Percentiles rank a stretch among this genome's conserved stretches.
Evolutionary conservation across 129 eudicot species (phyloP).

Genomic region (Lactuca saligna): DNA sequence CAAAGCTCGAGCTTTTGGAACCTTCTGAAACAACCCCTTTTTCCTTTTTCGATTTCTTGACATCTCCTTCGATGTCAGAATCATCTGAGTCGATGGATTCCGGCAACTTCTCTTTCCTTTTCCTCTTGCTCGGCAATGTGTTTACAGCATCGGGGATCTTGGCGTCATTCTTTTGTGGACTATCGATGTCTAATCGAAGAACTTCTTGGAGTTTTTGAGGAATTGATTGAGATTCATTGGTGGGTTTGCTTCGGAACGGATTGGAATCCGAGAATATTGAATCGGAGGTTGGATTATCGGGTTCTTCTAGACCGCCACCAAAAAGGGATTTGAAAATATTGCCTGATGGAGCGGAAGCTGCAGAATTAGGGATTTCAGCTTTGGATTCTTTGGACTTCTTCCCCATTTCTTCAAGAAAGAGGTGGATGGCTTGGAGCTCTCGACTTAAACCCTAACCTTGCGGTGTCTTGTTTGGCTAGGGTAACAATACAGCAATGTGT

Average conservation of each 20-base stretch:
- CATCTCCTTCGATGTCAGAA: conserved; percentile 24
- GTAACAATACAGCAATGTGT: background rate
- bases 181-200: conserved; percentile 24
- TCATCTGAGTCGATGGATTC: conserved; percentile 17
- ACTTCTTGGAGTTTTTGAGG: conserved; percentile 16
- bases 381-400: conserved; percentile 35
- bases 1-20: conserved; percentile 14
- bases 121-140: conserved; percentile 32
- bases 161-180: conserved; percentile 17
- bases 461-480: conserved; percentile 1
- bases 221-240: conserved; percentile 20
- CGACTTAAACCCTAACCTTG: conserved; percentile 20
- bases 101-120: conserved; percentile 34
- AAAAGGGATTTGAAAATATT: conserved; percentile 69
- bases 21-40: conserved; percentile 10
- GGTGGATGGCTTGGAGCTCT: conserved; percentile 17
- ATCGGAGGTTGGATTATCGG: conserved; percentile 27
- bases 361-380: conserved; percentile 27
- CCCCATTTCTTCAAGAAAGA: conserved; percentile 33
- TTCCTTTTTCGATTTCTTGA: conserved; percentile 37
- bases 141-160: conserved; percentile 27
- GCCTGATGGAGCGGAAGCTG: conserved; percentile 37
- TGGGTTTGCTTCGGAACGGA: conserved; percentile 65
- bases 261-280: conserved; percentile 72
- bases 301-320: conserved; percentile 39